These are phyloP conservation scores for Syzygium oleosum DNA, from an alignment of 345 rosid species.

Conservation along the genomic window DNA sequence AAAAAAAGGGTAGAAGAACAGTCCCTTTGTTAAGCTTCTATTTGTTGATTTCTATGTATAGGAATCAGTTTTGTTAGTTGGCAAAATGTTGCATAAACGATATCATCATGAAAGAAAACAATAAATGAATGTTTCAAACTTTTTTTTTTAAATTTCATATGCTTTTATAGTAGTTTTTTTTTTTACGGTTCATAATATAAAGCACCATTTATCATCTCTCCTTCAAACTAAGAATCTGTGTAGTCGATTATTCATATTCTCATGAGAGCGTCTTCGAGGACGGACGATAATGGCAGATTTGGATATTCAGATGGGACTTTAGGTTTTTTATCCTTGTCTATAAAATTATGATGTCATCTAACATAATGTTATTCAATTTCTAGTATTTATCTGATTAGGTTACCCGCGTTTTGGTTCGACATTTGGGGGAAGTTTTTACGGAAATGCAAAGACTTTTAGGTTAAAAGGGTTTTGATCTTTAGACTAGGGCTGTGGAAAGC, in stretches of 20 bases:
- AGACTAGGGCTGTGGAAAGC: neutral
- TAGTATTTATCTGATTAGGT: neutral
- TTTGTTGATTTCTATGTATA: neutral
- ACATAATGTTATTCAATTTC: neutral
- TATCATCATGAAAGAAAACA: neutral
- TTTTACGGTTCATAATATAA: neutral
- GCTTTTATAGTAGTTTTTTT: neutral
- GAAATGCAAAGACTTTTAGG: neutral
- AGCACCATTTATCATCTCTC: neutral
- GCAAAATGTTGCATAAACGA: neutral
- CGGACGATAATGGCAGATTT: neutral
- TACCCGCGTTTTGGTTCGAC: neutral
- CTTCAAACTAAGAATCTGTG: neutral
- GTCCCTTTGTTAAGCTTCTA: neutral
- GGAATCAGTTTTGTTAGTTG: neutral
- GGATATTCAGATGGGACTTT: neutral
- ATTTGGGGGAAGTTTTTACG: neutral
- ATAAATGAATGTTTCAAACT: neutral
- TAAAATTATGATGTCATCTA: neutral
- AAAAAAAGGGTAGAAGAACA: neutral
- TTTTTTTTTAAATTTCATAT: neutral
- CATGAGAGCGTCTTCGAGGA: neutral
- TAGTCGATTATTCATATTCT: neutral
- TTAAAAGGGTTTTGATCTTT: neutral
- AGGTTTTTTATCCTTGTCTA: neutral